Evolutionary conservation across 2,329 filamentous ascomycete species (phyloP).

Genomic region (Helotiales sp.): DNA sequence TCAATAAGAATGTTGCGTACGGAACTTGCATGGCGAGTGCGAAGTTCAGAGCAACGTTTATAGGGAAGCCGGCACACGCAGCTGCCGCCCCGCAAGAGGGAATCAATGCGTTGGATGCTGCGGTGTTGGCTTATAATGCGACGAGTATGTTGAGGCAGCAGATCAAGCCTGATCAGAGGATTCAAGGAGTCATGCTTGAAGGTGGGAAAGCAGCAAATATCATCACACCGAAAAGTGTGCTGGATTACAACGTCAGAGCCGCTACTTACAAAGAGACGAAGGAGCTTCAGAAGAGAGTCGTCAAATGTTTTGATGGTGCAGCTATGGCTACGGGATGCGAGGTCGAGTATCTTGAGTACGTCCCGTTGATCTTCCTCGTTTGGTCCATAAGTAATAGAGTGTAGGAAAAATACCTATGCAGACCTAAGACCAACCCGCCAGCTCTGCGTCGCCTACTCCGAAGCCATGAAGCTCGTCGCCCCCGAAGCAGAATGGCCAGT

Average conservation of each 20-base stretch:
- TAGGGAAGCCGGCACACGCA: conserved; percentile 38
- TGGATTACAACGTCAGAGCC: conserved; percentile 24
- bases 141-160: conserved; percentile 36
- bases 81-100: conserved; percentile 41
- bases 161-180: conserved; percentile 26
- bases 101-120: conserved; percentile 42
- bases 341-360: conserved; percentile 35
- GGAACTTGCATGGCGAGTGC: conserved; percentile 15
- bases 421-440: conserved; percentile 22
- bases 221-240: conserved; percentile 30
- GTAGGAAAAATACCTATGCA: conserved; percentile 24
- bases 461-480: conserved; percentile 17
- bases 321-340: conserved; percentile 27
- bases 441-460: conserved; percentile 21
- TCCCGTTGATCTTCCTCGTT: not conserved
- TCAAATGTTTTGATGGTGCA: conserved; percentile 29
- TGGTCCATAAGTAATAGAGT: not conserved
- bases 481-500: conserved; percentile 8
- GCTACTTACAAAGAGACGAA: conserved; percentile 19
- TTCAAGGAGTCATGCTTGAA: conserved; percentile 42
- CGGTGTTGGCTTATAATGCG: conserved; percentile 37
- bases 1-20: conserved; percentile 4
- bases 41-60: conserved; percentile 26
- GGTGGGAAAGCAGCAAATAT: conserved; percentile 42
- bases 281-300: conserved; percentile 18